Conservation (phyloP, 345 rosid genomes). For the Nephelium lappaceum region DNA sequence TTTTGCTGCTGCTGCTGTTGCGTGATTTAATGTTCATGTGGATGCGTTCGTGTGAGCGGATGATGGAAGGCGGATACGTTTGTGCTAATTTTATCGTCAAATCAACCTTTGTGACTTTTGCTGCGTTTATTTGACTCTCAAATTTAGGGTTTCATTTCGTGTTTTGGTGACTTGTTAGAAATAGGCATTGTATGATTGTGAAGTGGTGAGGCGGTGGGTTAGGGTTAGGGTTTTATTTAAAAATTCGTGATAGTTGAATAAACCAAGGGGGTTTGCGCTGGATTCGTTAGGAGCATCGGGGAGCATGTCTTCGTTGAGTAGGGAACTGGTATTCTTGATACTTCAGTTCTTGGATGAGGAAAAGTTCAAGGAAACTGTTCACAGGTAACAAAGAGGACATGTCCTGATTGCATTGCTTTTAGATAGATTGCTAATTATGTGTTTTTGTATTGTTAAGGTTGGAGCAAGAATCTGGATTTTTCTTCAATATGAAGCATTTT, state of each 20-base stretch:
- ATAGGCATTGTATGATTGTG: not conserved
- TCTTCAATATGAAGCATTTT: slow-evolving; percentile 78
- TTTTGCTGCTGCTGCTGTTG: slow-evolving; percentile 10
- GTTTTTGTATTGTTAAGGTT: slow-evolving; percentile 38
- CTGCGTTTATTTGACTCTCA: slow-evolving; percentile 3
- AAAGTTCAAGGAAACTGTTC: slow-evolving; percentile 63
- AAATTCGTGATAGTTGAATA: too few relatives aligned
- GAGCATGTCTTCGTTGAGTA: slow-evolving; percentile 68
- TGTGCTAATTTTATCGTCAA: slow-evolving; percentile 14
- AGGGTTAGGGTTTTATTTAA: too few relatives aligned
- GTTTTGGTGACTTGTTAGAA: not conserved
- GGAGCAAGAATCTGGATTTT: slow-evolving; percentile 85
- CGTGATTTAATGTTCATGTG: not conserved
- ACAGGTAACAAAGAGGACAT: slow-evolving; percentile 43
- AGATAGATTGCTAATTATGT: slow-evolving; percentile 14
- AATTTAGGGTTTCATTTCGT: slow-evolving; percentile 32
- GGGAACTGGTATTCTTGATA: slow-evolving; percentile 67
- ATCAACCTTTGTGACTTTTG: slow-evolving; percentile 12
- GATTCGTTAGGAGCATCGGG: slow-evolving; percentile 49
- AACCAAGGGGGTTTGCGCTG: slow-evolving; percentile 33
- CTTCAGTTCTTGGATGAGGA: slow-evolving; percentile 70
- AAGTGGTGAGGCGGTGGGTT: not conserved
- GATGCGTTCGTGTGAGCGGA: not conserved
- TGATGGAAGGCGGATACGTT: not conserved
- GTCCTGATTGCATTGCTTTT: not conserved